These are phyloP conservation scores for Hericium alpestre DNA, from an alignment of 768 basidiomycete species.

Conservation along the genomic window DNA sequence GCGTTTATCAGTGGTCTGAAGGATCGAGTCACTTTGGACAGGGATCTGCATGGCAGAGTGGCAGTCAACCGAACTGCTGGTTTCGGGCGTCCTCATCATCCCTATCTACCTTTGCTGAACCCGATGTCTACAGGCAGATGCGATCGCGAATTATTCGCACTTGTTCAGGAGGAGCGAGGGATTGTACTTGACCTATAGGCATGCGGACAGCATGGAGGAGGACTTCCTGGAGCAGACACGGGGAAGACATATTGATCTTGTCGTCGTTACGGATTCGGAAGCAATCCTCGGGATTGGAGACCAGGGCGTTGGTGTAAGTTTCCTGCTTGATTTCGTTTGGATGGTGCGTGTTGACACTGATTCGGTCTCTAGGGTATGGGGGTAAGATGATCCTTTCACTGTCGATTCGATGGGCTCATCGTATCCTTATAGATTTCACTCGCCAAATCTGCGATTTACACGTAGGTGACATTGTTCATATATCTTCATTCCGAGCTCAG, in stretches of 20 bases:
- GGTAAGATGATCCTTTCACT: conserved; percentile 13
- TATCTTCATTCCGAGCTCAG: neutral
- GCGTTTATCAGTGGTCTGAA: too few relatives aligned
- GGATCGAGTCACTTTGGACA: too few relatives aligned
- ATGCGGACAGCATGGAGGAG: conserved; percentile 62
- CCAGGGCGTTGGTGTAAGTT: conserved; percentile 60
- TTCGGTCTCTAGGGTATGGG: conserved; percentile 25
- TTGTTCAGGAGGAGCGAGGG: conserved; percentile 75
- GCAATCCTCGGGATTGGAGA: conserved; percentile 75
- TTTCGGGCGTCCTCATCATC: too few relatives aligned
- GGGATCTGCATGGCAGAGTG: too few relatives aligned
- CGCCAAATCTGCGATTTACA: conserved; percentile 73
- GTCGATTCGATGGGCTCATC: neutral
- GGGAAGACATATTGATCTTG: conserved; percentile 56
- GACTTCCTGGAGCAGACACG: conserved; percentile 61
- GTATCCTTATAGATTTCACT: conserved; percentile 44
- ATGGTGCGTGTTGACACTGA: neutral
- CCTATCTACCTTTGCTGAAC: neutral
- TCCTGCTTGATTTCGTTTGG: neutral
- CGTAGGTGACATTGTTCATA: conserved; percentile 27
- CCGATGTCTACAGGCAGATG: conserved; percentile 46
- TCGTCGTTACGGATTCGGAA: conserved; percentile 79
- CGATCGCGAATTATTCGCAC: conserved; percentile 76
- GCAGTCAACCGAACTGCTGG: too few relatives aligned
- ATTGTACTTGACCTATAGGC: conserved; percentile 53